Base-by-base conservation (phyloP, 2,329 filamentous ascomycete genomes). In the Geosmithia morbida region DNA sequence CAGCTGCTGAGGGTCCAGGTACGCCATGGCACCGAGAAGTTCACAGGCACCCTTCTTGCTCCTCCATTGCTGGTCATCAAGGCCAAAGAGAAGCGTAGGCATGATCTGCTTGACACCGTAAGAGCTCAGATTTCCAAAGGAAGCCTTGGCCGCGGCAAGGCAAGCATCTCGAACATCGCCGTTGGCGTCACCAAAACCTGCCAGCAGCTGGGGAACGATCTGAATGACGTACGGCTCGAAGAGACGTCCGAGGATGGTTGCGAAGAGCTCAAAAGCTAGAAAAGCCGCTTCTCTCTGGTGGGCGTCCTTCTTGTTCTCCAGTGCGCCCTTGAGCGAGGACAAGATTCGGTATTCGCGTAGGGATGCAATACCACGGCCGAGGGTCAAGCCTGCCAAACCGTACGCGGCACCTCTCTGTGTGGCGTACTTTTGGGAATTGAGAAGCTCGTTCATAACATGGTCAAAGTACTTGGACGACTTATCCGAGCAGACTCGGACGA, bases 31-130 rank as follows among this genome's bases (percentile, higher is more conserved):
- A 61, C 92, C 92, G 14, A 98, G 75, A 22, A 95, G 81, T 61
- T 98, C 92, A 60, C 92, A 98, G 47, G 92, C 92, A 55, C 94
- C 92, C 68, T 94, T 95, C 67, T 98, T 97, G 68, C 88, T 97
- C 58, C 92, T 84, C 92, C 92, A 98, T 63, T 97, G 90, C 47
- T 86, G 80, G 53, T 98, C 92, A 53, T 97, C 89, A 10, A 98
- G 77, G 49, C 94, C 92, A 53, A 92, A 82, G 2, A 98, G 75
- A 7, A 98, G 75, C 13, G 86, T 95, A 3, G 92, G 92, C 53
- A 98, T 71, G 52, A 98, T 89, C 59, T 92, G 77, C 67, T 95
- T 94, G 50, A 98, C 94, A 62, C 92, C 92, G 56, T 86, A 98
- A 0, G 92, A 97, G 65, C 88, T 97, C 48, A 98, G 68, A 55